Conservation (phyloP, 371 early-diverging fungal species). For the Synchytrium microbalum region DNA sequence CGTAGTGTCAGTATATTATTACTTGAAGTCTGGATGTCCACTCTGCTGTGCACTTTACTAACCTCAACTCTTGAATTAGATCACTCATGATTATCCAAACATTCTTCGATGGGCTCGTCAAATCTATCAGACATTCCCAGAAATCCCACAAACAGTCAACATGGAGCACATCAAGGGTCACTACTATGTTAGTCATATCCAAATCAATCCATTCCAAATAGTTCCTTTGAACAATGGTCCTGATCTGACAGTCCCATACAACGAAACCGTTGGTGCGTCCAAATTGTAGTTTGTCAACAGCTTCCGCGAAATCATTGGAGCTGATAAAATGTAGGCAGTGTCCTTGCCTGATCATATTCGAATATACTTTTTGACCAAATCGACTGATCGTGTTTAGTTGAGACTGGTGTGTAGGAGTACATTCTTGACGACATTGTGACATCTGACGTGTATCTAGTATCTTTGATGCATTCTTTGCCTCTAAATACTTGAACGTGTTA, state of each 20-base stretch:
- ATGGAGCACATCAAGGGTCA: slow-evolving; percentile 92
- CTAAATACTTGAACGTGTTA: no score
- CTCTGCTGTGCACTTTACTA: background rate
- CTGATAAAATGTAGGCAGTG: no score
- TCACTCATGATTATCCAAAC: slow-evolving; percentile 76
- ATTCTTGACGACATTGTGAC: no score
- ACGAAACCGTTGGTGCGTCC: background rate
- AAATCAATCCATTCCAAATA: slow-evolving; percentile 85
- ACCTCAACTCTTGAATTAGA: slow-evolving; percentile 61
- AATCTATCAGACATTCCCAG: slow-evolving; percentile 70
- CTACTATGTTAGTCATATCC: slow-evolving; percentile 79
- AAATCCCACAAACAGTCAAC: slow-evolving; percentile 65
- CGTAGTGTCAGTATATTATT: slow-evolving; percentile 25
- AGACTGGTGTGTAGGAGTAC: no score
- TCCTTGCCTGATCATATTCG: no score
- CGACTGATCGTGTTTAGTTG: no score
- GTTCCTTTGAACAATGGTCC: slow-evolving; percentile 85
- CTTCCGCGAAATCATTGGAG: no score
- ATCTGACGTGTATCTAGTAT: no score
- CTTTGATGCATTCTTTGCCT: no score
- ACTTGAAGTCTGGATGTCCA: background rate
- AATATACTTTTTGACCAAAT: no score
- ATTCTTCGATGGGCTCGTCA: slow-evolving; percentile 76
- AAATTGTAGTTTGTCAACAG: no score
- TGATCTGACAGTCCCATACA: slow-evolving; percentile 33